Conservation (phyloP, 805 yeast genomes). For the Isabelozyma pseudorhagii region DNA sequence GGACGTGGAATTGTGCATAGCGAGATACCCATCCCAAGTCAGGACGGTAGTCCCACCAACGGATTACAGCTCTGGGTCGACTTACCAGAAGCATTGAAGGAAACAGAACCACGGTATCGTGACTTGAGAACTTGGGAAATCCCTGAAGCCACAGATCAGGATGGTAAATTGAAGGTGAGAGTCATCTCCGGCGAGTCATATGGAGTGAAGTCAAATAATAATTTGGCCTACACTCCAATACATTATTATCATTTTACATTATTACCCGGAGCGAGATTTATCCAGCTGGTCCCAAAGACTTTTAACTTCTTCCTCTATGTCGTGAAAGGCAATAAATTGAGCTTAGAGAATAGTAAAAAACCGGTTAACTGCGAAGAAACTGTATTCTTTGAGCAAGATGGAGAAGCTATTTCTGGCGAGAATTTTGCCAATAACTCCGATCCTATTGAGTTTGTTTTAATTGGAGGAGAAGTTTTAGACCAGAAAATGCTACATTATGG, state of each 20-base stretch:
- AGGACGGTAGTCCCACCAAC: conserved; percentile 35
- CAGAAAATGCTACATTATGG: conserved; percentile 85
- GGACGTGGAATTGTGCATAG: conserved; percentile 23
- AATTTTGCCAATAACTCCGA: conserved; percentile 19
- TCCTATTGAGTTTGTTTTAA: conserved; percentile 59
- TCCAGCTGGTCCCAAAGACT: conserved; percentile 55
- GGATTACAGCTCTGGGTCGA: conserved; percentile 92
- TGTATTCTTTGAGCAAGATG: conserved; percentile 67
- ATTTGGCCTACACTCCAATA: conserved; percentile 79
- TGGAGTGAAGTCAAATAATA: conserved; percentile 68
- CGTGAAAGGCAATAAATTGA: conserved; percentile 53
- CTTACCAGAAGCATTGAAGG: conserved; percentile 61
- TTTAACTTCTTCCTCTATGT: conserved; percentile 72
- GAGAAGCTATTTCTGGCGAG: conserved; percentile 54
- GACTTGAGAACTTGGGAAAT: conserved; percentile 20
- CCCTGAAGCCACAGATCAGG: conserved; percentile 36
- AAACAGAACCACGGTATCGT: conserved; percentile 23
- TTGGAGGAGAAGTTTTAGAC: conserved; percentile 71
- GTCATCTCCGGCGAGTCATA: conserved; percentile 77
- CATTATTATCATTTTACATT: conserved; percentile 66
- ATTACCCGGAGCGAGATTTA: conserved; percentile 61
- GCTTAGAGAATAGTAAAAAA: conserved; percentile 38
- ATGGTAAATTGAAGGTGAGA: conserved; percentile 27
- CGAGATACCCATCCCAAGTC: conserved; percentile 62
- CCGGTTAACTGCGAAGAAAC: conserved; percentile 45